These are phyloP conservation scores for Ciborinia camelliae DNA, from an alignment of 2,329 filamentous ascomycete species.

Conservation along the genomic window DNA sequence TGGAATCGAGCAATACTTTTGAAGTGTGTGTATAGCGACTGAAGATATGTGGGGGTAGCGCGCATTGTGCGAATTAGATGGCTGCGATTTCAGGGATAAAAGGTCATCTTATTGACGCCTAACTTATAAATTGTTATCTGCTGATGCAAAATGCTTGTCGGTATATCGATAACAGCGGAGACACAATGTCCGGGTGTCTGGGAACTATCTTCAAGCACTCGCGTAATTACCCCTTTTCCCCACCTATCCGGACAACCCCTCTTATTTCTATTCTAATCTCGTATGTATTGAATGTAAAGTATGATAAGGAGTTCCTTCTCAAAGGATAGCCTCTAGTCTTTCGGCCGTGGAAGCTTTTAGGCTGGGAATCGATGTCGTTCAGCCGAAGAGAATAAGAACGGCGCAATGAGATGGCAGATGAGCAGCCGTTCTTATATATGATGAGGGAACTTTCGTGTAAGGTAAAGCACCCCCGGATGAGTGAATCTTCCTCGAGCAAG, in stretches of 20 bases:
- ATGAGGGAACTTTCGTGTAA: neutral
- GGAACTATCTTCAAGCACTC: neutral
- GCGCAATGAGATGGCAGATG: neutral
- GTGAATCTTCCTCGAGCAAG: neutral
- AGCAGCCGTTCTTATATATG: neutral
- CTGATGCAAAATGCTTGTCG: neutral
- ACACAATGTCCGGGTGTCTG: neutral
- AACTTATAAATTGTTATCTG: neutral
- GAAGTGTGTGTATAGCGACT: no score
- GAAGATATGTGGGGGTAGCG: no score
- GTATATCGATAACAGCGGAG: neutral
- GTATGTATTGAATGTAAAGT: no score
- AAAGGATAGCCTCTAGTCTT: no score
- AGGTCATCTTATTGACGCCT: no score
- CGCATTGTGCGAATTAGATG: no score
- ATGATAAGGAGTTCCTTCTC: no score
- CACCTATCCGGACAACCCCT: no score
- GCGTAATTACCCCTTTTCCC: neutral
- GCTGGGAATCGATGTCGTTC: neutral
- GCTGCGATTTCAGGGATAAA: no score
- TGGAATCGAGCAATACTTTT: no score
- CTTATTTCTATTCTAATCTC: no score
- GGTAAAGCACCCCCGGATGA: no score
- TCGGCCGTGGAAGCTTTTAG: neutral
- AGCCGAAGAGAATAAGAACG: neutral